A percentile compares a stretch with the other conserved stretches of the same genome.
phyloP scores from a whole-genome alignment of 106 monocot genomes.

The Allium sativum region DNA sequence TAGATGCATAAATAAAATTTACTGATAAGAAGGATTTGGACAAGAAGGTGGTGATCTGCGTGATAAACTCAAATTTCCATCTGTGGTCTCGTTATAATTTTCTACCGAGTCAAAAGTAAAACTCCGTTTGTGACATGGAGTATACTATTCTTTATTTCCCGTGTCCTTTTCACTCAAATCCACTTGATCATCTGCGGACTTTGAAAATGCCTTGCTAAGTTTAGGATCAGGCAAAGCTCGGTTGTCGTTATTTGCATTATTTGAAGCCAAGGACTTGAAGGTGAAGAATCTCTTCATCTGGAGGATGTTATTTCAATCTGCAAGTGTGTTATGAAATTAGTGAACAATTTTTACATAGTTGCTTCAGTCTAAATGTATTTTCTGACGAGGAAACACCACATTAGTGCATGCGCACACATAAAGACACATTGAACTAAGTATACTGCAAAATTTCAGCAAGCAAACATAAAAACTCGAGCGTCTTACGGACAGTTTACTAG shows the following conservation, averaged over 20 bases:
- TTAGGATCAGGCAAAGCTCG: constrained; percentile 2
- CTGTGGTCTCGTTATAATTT: constrained; percentile 4
- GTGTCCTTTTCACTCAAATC: too few relatives aligned
- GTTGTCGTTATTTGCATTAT: constrained; percentile 12
- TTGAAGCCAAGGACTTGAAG: constrained; percentile 28
- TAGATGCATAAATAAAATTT: too few relatives aligned
- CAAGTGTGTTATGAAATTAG: too few relatives aligned
- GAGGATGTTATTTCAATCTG: background rate
- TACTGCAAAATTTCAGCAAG: too few relatives aligned
- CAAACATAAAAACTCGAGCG: too few relatives aligned
- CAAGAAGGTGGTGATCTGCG: background rate
- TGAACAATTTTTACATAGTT: too few relatives aligned
- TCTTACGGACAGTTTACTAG: too few relatives aligned
- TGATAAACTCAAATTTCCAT: constrained; percentile 6
- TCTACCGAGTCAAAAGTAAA: constrained; percentile 41
- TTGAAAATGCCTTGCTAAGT: constrained; percentile 5
- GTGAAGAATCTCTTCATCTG: constrained; percentile 44
- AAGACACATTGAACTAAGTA: too few relatives aligned
- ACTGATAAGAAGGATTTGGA: constrained; percentile 7
- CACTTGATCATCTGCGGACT: background rate
- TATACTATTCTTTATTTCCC: background rate
- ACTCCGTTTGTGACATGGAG: constrained; percentile 27
- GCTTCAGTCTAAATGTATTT: too few relatives aligned
- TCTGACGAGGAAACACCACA: too few relatives aligned
- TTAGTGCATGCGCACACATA: too few relatives aligned